phyloP scores from a whole-genome alignment of 306 rosid species.

The Cajanus cajan region DNA sequence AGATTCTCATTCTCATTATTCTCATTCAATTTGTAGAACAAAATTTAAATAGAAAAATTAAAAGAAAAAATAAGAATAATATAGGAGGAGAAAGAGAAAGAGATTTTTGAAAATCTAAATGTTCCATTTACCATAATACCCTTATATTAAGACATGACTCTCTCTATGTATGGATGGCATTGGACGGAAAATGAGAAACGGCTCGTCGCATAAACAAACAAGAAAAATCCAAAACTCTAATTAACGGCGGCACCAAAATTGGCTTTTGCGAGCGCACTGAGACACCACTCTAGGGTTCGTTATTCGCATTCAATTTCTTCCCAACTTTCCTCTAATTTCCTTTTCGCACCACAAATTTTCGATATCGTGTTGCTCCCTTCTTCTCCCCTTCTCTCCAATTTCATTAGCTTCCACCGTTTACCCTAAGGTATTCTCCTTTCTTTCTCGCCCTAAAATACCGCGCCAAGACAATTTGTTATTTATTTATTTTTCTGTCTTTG shows the following conservation, averaged over 20 bases:
- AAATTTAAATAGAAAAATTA: no score
- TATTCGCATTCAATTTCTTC: not conserved
- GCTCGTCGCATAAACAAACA: not conserved
- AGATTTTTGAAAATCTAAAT: not conserved
- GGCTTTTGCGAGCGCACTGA: not conserved
- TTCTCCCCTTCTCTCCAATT: not conserved
- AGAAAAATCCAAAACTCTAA: not conserved
- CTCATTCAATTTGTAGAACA: no score
- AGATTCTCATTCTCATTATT: no score
- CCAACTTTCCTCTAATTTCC: not conserved
- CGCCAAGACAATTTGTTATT: not conserved
- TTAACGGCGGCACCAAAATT: not conserved
- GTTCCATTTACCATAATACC: not conserved
- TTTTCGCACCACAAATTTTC: not conserved
- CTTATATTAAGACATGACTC: not conserved
- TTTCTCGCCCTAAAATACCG: not conserved
- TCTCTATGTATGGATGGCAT: not conserved
- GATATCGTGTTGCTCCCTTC: not conserved
- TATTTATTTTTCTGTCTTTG: not conserved
- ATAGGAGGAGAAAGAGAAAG: no score
- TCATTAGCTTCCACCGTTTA: conserved; percentile 12
- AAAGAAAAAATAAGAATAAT: no score
- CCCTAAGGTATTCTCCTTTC: conserved; percentile 37
- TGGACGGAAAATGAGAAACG: not conserved
- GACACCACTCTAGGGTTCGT: conserved; percentile 32